Evolutionary conservation across 805 yeast genomes (phyloP).

Genomic region (Cyberlindnera maclurae): DNA sequence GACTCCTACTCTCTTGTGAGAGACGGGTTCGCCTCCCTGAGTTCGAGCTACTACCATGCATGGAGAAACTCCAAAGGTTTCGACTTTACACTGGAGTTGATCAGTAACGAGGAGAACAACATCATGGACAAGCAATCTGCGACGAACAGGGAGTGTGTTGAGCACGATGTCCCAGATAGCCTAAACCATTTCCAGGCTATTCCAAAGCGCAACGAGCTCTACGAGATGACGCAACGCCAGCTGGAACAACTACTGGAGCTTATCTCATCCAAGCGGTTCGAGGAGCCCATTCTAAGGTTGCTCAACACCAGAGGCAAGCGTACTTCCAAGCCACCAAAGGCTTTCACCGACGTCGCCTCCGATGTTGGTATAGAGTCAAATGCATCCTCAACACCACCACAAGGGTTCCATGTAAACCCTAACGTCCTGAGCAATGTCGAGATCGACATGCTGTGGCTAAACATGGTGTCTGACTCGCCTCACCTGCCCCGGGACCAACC

Average conservation of each 20-base stretch:
- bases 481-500: not conserved
- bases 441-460: slow-evolving; percentile 21
- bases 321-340: too few relatives aligned
- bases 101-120: slow-evolving; percentile 26
- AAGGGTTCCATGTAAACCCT: slow-evolving; percentile 16
- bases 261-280: slow-evolving; percentile 11
- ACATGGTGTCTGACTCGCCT: slow-evolving; percentile 13
- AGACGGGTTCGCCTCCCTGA: slow-evolving; percentile 34
- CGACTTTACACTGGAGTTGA: slow-evolving; percentile 30
- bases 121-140: slow-evolving; percentile 21
- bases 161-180: slow-evolving; percentile 8
- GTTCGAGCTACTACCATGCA: slow-evolving; percentile 53
- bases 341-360: not conserved
- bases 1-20: slow-evolving; percentile 26
- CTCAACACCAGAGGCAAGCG: slow-evolving; percentile 5
- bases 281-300: slow-evolving; percentile 11
- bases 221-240: slow-evolving; percentile 15
- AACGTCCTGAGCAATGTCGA: slow-evolving; percentile 15
- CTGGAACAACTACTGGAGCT: slow-evolving; percentile 15
- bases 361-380: not conserved
- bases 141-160: slow-evolving; percentile 13
- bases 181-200: slow-evolving; percentile 17
- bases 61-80: slow-evolving; percentile 56
- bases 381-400: slow-evolving; percentile 4
- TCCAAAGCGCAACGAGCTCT: slow-evolving; percentile 22